A percentile compares a stretch with the other conserved stretches of the same genome.
Evolutionary conservation across 2,329 filamentous ascomycete genomes (phyloP).

Genomic region (Ascosphaera apis): DNA sequence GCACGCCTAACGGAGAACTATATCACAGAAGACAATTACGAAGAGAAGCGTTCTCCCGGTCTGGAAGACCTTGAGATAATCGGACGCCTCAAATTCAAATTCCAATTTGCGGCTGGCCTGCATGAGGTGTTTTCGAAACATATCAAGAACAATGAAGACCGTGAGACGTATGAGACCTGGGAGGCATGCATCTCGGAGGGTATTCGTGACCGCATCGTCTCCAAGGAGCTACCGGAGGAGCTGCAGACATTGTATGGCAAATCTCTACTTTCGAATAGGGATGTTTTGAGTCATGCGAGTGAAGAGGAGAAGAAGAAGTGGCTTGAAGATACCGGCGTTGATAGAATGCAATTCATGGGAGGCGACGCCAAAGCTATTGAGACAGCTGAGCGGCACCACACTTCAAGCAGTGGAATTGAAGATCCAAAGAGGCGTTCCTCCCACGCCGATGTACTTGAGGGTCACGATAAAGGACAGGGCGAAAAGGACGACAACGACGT

Average conservation of each 20-base stretch:
- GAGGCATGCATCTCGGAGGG: constrained; percentile 79
- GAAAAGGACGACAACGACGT: no score
- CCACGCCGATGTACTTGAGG: no score
- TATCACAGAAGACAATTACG: constrained; percentile 56
- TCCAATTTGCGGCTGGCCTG: constrained; percentile 70
- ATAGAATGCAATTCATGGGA: constrained; percentile 15
- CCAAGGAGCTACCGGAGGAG: constrained; percentile 46
- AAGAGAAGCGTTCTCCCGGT: constrained; percentile 38
- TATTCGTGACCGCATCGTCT: constrained; percentile 48
- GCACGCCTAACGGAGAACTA: constrained; percentile 73
- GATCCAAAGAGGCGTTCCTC: background rate
- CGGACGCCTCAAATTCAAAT: constrained; percentile 58
- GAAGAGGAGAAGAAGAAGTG: constrained; percentile 47
- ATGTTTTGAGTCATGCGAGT: constrained; percentile 50
- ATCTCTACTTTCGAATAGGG: constrained; percentile 55
- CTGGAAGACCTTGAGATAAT: constrained; percentile 55
- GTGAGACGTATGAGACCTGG: constrained; percentile 89
- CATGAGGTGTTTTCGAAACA: constrained; percentile 69
- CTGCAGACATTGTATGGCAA: constrained; percentile 60
- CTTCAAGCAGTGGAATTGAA: background rate
- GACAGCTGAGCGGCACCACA: background rate
- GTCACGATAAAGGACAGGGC: no score
- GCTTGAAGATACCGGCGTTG: constrained; percentile 55
- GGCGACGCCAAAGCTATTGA: background rate
- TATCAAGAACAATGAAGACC: constrained; percentile 63